Base-by-base conservation (phyloP, 2,329 filamentous ascomycete species). In the Epichloe bromicola region DNA sequence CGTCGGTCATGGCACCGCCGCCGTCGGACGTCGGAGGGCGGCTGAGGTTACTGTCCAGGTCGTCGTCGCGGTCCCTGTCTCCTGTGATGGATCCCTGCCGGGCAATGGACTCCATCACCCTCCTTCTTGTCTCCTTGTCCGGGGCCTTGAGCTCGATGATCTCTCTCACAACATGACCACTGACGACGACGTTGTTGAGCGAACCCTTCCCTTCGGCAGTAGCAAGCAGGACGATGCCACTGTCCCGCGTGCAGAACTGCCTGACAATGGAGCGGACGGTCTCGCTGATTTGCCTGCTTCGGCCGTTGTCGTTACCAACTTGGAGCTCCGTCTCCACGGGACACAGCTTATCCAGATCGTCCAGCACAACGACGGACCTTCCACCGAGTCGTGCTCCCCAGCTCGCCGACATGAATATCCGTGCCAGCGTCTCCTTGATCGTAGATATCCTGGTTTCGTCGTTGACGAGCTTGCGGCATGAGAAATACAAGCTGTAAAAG, bases 201-300 rank as follows among this genome's bases (percentile, higher is more conserved):
- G 88, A 84, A 56, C 98, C 93, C 63, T 98, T 98, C 17, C 85
- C 84, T 65, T 95, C 89, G 0, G 91, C 89, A 19, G 91, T 97
- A 4, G 88, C 90, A 10, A 98, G 74, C 49, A 98, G 69, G 4
- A 95, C 87, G 14, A 98, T 86, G 2, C 85, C 83, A 55, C 84
- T 88, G 54, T 88, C 83, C 55, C 80, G 76, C 1, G 80, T 81
- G 63, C 90, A 95, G 63, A 91, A 90, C 61, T 96, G 86, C 51
- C 83, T 80, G 1, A 91, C 86, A 56, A 93, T 82, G 1, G 85
- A 81, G 62, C 87, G 86, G 5, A 98, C 77, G 1, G 88, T 81
- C 66, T 98, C 93, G 63, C 90, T 95, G 52, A 96, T 81, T 60
- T 97, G 90, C 36, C 89, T 81, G 64, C 90, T 97, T 56, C 91